Evolutionary conservation across 306 rosid genomes (phyloP), one percentile per base, ranked within the genome.

Genomic region (Trifolium dubium): DNA sequence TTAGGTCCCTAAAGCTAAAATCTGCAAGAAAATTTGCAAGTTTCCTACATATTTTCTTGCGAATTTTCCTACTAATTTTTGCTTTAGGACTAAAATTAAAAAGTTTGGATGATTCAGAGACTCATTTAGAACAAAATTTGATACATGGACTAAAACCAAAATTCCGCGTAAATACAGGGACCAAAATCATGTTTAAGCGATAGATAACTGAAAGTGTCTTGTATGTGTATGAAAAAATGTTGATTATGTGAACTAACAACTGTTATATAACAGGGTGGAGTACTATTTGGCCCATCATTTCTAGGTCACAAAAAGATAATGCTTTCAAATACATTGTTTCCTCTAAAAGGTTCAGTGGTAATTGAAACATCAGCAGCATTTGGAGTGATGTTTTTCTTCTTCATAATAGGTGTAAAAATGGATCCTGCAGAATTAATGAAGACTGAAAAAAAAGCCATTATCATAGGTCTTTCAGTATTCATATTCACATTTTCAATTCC

Each of bases 371-470:
- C 41, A 17, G 76, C 82, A 11, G 31, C 77, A 13, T 85, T 87
- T 51, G 88, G 86, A 10, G 54, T 87, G 13, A 83, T 78, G 83
- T 89, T 72, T 77, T 85, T 78, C 85, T 77, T 69, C 72, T 85
- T 89, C 67, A 28, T 79, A 17, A 8, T 76, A n/a, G 83, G 89
- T 41, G 87, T 85, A 64, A 85, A 82, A 53, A 70, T 85, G 64
- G 91, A 89, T 6, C 46, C 62, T 1, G 34, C 18, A 1, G 54
- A 64, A n/a, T 11, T 85, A 85, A 1, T 85, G 4, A 81, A 47
- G 49, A 88, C 87, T 4, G 83, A 85, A 37, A 75, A 73, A 49
- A 81, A 73, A n/a, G 83, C 85, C 4, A 3, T 83, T 0, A 6
- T 8, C 10, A 71, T 85, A 2, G 88, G 89, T n/a, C 0, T 71